Conservation (phyloP, 306 rosid species). For the Vicia sativa region DNA sequence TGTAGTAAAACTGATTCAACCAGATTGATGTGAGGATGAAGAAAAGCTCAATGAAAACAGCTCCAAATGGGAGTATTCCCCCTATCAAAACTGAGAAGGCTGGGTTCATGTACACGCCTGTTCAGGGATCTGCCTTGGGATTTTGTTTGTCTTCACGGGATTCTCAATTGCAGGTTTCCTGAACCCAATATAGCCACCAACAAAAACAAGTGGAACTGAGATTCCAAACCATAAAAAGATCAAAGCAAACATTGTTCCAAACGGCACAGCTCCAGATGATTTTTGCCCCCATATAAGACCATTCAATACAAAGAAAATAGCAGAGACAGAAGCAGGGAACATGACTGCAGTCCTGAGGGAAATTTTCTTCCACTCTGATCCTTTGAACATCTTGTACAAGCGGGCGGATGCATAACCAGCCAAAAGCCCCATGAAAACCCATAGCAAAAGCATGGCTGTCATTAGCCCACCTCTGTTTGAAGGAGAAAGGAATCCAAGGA, state of each 20-base stretch:
- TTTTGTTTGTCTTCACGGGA: conserved; percentile 98
- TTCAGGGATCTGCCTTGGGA: conserved; percentile 97
- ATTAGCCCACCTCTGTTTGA: conserved; percentile 97
- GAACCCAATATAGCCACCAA: conserved; percentile 90
- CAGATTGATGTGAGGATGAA: conserved; percentile 96
- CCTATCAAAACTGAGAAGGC: conserved; percentile 83
- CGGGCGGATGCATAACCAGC: conserved; percentile 88
- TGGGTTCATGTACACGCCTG: conserved; percentile 99
- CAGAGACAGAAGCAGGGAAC: conserved; percentile 78
- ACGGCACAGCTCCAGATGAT: conserved; percentile 98
- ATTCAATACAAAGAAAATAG: conserved; percentile 77
- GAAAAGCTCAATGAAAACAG: conserved; percentile 96
- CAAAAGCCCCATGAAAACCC: conserved; percentile 94
- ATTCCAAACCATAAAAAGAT: conserved; percentile 96
- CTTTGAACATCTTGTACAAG: conserved; percentile 87
- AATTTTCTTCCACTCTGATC: conserved; percentile 90
- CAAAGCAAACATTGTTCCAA: conserved; percentile 98
- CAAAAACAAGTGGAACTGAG: conserved; percentile 95
- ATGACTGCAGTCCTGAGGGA: conserved; percentile 78
- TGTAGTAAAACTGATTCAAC: conserved; percentile 98
- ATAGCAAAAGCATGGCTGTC: conserved; percentile 98
- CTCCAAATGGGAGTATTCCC: conserved; percentile 96
- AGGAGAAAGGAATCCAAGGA: conserved; percentile 95
- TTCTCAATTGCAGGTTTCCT: conserved; percentile 88
- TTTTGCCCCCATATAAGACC: conserved; percentile 94